Conservation (phyloP, 2,329 filamentous ascomycete species). For the Venturiaceae sp. region DNA sequence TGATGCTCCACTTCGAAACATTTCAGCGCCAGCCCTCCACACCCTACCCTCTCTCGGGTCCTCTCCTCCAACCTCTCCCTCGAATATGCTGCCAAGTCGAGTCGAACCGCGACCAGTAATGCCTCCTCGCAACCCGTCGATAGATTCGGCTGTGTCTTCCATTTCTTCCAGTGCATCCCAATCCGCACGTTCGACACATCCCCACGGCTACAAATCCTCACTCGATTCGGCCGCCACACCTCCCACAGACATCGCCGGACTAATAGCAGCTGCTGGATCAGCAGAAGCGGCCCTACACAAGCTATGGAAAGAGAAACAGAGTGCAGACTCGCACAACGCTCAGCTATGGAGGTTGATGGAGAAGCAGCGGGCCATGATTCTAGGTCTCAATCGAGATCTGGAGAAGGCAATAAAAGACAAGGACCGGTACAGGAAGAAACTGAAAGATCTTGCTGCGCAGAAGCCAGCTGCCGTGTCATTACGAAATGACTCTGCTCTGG, state of each 20-base stretch:
- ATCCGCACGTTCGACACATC: constrained; percentile 44
- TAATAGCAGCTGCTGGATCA: constrained; percentile 79
- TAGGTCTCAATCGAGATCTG: constrained; percentile 89
- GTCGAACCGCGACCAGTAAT: constrained; percentile 20
- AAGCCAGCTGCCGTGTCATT: constrained; percentile 24
- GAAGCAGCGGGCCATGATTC: constrained; percentile 88
- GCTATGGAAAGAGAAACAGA: constrained; percentile 83
- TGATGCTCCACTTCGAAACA: constrained; percentile 17
- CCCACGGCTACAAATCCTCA: constrained; percentile 47
- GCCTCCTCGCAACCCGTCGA: constrained; percentile 67
- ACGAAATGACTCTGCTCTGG: constrained; percentile 21
- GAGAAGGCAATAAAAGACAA: constrained; percentile 89
- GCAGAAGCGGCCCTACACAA: constrained; percentile 83
- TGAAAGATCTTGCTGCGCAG: constrained; percentile 61
- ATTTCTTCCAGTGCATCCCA: constrained; percentile 31
- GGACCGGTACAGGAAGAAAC: constrained; percentile 81
- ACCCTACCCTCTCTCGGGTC: constrained; percentile 20
- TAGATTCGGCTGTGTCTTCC: constrained; percentile 82
- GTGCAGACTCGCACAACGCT: constrained; percentile 77
- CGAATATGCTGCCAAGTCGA: constrained; percentile 14
- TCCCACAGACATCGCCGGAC: constrained; percentile 65
- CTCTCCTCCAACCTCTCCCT: constrained; percentile 11
- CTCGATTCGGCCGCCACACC: constrained; percentile 38
- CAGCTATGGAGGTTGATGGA: constrained; percentile 94
- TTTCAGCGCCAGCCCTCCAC: constrained; percentile 25